A percentile compares a stretch with the other conserved stretches of the same genome.
Evolutionary conservation across 1,139 yeast genomes (phyloP).

Genomic region (Magnusiomyces ingens): DNA sequence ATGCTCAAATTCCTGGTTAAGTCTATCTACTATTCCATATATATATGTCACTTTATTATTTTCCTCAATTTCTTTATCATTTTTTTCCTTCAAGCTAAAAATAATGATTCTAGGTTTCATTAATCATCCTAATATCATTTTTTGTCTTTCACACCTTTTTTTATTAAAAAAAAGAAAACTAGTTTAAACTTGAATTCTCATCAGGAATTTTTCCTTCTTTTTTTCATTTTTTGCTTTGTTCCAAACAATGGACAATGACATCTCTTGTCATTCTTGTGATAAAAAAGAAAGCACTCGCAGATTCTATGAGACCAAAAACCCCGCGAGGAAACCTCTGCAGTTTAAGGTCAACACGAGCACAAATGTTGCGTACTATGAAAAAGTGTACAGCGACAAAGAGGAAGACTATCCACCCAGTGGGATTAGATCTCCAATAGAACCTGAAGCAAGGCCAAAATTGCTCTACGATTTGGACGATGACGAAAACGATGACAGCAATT

Average conservation of each 20-base stretch:
- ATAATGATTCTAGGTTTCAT: neutral
- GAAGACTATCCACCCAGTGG: no score
- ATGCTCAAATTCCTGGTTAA: no score
- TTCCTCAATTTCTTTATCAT: neutral
- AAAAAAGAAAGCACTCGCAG: neutral
- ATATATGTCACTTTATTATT: no score
- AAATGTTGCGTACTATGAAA: neutral
- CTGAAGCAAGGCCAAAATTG: no score
- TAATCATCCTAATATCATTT: neutral
- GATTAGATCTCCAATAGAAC: no score
- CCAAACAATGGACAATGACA: neutral
- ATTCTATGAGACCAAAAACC: neutral
- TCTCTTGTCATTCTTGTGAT: neutral
- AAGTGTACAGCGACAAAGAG: neutral
- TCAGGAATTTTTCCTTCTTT: neutral
- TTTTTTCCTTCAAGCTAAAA: neutral
- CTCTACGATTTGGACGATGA: no score
- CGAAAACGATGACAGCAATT: no score
- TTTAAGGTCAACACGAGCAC: neutral
- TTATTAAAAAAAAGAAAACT: neutral
- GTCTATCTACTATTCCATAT: no score
- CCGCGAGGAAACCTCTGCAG: neutral
- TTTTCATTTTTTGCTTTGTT: neutral
- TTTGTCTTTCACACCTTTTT: neutral
- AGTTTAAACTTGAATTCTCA: neutral